Conservation (phyloP, 2,329 filamentous ascomycete genomes). For the Orbilia quercus region DNA sequence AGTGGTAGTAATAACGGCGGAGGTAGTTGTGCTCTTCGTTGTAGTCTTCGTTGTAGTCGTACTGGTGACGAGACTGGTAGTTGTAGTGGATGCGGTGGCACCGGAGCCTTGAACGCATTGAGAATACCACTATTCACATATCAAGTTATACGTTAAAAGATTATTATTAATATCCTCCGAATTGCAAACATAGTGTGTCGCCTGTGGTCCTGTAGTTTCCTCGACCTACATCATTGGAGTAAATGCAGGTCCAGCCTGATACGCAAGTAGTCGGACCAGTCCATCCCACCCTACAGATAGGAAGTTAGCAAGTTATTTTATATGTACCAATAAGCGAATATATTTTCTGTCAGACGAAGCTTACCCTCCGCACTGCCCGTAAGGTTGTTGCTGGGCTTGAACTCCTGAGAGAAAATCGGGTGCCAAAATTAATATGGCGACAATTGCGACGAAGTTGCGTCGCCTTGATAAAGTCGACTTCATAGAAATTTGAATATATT, state of each 20-base stretch:
- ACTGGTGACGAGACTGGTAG: background rate
- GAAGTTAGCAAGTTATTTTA: background rate
- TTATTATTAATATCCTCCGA: too few species aligned
- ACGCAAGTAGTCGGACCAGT: slow-evolving; percentile 27
- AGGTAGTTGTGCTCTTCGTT: slow-evolving; percentile 4
- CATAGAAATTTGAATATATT: background rate
- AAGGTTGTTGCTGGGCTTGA: slow-evolving; percentile 8
- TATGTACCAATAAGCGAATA: too few species aligned
- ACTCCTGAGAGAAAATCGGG: background rate
- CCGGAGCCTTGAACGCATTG: slow-evolving; percentile 26
- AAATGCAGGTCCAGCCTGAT: slow-evolving; percentile 25
- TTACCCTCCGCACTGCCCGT: slow-evolving; percentile 24
- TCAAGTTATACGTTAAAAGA: too few species aligned
- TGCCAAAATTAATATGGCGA: background rate
- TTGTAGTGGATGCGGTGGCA: slow-evolving; percentile 8
- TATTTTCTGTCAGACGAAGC: background rate
- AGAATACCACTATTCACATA: slow-evolving; percentile 18
- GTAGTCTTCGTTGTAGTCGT: background rate
- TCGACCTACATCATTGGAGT: slow-evolving; percentile 9
- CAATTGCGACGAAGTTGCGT: background rate
- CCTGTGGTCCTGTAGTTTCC: too few species aligned
- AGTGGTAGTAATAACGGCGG: background rate
- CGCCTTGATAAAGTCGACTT: background rate
- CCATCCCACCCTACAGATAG: slow-evolving; percentile 2
- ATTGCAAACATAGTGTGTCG: too few species aligned